Conservation (phyloP, 192 early-diverging fungal genomes). For the Backusella circina region DNA sequence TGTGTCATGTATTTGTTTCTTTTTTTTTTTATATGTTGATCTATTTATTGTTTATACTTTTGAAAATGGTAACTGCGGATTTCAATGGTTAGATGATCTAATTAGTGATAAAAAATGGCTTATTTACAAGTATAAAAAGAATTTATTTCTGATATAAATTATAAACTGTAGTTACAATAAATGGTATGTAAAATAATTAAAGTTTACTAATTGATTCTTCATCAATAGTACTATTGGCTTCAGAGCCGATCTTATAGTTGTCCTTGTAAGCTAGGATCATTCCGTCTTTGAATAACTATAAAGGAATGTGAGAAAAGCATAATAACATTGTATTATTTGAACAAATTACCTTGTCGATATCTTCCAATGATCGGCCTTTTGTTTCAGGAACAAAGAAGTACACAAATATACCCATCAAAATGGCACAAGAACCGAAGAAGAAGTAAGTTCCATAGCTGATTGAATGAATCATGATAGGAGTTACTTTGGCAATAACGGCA, state of each 20-base stretch:
- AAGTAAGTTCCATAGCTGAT: constrained; percentile 41
- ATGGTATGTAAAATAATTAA: background rate
- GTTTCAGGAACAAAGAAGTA: constrained; percentile 63
- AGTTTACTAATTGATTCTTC: background rate
- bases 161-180: background rate
- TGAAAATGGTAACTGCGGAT: no score
- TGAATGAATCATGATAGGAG: constrained; percentile 31
- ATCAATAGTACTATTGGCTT: background rate
- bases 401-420: constrained; percentile 38
- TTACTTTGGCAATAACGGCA: constrained; percentile 53
- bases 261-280: background rate
- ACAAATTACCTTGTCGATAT: constrained; percentile 68
- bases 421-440: constrained; percentile 41
- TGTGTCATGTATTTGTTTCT: background rate
- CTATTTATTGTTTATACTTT: background rate
- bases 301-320: background rate
- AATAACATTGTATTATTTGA: background rate
- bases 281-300: background rate
- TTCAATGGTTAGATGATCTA: no score
- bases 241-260: background rate
- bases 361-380: constrained; percentile 76
- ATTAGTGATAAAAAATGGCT: background rate
- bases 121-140: background rate
- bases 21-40: background rate
- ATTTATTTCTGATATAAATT: background rate